Conservation (phyloP, 2,329 filamentous ascomycete species). For the Decorospora gaudefroyi region DNA sequence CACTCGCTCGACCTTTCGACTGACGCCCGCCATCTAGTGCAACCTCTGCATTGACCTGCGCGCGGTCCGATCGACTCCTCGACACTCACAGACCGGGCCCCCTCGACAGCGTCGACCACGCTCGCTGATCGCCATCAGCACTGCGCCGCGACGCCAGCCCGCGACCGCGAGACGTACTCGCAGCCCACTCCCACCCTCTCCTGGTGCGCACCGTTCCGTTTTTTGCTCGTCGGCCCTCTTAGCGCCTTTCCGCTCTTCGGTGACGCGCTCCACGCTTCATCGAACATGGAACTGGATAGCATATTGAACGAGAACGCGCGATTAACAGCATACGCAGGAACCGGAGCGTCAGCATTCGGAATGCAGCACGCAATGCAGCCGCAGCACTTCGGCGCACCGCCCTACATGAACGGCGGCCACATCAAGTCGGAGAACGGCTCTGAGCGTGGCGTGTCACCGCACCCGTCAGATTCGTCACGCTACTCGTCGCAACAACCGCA, state of each 20-base stretch:
- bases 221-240: conserved; percentile 23
- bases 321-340: conserved; percentile 48
- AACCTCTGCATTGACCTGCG: conserved; percentile 48
- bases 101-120: conserved; percentile 37
- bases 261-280: conserved; percentile 29
- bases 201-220: conserved; percentile 44
- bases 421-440: conserved; percentile 64
- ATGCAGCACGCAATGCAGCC: conserved; percentile 52
- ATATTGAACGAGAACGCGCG: conserved; percentile 52
- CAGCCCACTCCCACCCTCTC: conserved; percentile 30
- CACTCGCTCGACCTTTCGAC: conserved; percentile 31
- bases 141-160: conserved; percentile 27
- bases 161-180: conserved; percentile 31
- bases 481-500: conserved; percentile 63
- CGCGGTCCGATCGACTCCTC: conserved; percentile 44
- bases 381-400: conserved; percentile 54
- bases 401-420: conserved; percentile 54
- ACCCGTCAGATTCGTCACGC: conserved; percentile 60
- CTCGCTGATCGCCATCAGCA: conserved; percentile 30
- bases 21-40: conserved; percentile 41
- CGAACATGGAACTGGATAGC: conserved; percentile 48
- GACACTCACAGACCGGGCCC: conserved; percentile 29
- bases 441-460: conserved; percentile 61
- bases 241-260: conserved; percentile 21
- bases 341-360: conserved; percentile 41